A percentile compares a stretch with the other conserved stretches of the same genome.
Evolutionary conservation across 306 rosid species (phyloP).

Genomic region (Cicer bijugum): DNA sequence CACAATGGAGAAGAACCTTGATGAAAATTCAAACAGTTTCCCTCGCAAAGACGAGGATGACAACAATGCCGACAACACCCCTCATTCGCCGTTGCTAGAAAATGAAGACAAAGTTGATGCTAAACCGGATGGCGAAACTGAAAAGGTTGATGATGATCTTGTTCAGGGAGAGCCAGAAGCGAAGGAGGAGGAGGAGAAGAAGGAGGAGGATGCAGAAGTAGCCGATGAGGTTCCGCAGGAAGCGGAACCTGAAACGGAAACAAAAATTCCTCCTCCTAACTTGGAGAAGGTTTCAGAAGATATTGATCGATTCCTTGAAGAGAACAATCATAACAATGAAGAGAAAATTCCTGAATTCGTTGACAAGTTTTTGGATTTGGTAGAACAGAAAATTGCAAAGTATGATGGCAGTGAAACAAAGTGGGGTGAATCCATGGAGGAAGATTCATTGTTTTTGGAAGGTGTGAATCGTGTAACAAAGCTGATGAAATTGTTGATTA

Average conservation of each 20-base stretch:
- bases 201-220: background rate
- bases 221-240: background rate
- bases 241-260: too few relatives aligned
- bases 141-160: background rate
- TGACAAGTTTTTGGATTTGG: slow-evolving; percentile 50
- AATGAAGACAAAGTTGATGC: background rate
- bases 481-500: slow-evolving; percentile 35
- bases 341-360: slow-evolving; percentile 51
- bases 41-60: slow-evolving; percentile 21
- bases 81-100: background rate
- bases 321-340: background rate
- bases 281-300: slow-evolving; percentile 49
- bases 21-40: slow-evolving; percentile 33
- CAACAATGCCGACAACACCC: background rate
- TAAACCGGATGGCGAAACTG: background rate
- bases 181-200: background rate
- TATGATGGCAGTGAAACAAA: slow-evolving; percentile 44
- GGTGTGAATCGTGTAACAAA: slow-evolving; percentile 53
- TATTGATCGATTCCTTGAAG: slow-evolving; percentile 50
- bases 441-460: slow-evolving; percentile 53
- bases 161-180: background rate
- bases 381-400: slow-evolving; percentile 51
- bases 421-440: slow-evolving; percentile 41
- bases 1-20: slow-evolving; percentile 55
- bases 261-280: slow-evolving; percentile 39